Conservation (phyloP, 1,139 yeast genomes). For the Candida sp. region DNA sequence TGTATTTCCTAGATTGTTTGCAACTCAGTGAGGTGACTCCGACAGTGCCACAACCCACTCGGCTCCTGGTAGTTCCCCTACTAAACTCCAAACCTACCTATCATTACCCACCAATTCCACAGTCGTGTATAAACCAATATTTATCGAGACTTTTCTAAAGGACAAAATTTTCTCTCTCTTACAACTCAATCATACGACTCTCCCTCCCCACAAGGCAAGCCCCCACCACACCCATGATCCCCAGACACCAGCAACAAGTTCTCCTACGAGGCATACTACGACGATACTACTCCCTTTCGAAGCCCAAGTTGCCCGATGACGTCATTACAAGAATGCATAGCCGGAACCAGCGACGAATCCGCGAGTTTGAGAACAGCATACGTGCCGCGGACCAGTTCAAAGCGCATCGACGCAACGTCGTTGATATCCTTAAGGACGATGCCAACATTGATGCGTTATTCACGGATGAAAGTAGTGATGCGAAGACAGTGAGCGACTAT, state of each 20-base stretch:
- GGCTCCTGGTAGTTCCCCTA: no score
- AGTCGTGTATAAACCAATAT: background rate
- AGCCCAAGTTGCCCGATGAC: no score
- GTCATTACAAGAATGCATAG: constrained; percentile 4
- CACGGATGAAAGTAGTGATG: constrained; percentile 1
- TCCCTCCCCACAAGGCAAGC: background rate
- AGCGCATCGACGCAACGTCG: constrained; percentile 21
- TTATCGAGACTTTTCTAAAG: background rate
- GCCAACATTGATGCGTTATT: constrained; percentile 20
- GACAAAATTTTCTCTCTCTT: no score
- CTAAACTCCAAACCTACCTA: no score
- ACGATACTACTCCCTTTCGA: background rate
- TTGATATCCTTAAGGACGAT: constrained; percentile 19
- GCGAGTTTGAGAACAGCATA: constrained; percentile 11
- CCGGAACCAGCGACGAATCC: constrained; percentile 10
- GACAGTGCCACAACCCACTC: no score
- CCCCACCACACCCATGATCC: background rate
- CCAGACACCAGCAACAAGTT: background rate
- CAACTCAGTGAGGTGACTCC: no score
- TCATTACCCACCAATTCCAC: no score
- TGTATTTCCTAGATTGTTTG: no score
- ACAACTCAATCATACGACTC: background rate
- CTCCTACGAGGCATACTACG: constrained; percentile 1
- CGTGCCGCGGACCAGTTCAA: constrained; percentile 18
- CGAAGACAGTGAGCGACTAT: constrained; percentile 5